These are phyloP conservation scores for Pseudogymnoascus sp. DNA, from an alignment of 2,329 filamentous ascomycete species.

Conservation along the genomic window DNA sequence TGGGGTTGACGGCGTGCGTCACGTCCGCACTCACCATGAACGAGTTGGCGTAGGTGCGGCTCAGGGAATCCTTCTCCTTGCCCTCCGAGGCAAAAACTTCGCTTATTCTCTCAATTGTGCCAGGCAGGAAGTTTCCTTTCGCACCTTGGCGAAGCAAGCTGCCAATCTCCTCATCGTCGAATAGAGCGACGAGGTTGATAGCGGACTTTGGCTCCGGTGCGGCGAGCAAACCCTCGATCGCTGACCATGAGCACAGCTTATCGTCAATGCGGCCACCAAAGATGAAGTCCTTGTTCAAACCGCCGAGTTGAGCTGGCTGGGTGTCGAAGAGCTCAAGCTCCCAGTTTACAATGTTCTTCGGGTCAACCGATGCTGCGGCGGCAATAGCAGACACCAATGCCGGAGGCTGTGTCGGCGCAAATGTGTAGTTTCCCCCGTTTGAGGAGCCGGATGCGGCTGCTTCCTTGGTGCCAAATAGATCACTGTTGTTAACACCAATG, in stretches of 20 bases:
- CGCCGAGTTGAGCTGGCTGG: slow-evolving; percentile 75
- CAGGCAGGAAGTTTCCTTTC: slow-evolving; percentile 77
- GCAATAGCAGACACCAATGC: slow-evolving; percentile 78
- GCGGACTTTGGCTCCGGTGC: slow-evolving; percentile 50
- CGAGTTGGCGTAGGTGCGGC: slow-evolving; percentile 80
- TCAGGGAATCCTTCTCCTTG: slow-evolving; percentile 36
- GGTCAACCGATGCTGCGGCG: slow-evolving; percentile 67
- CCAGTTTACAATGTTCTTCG: slow-evolving; percentile 81
- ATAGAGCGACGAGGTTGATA: slow-evolving; percentile 86
- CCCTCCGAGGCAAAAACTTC: slow-evolving; percentile 50
- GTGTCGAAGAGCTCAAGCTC: slow-evolving; percentile 91
- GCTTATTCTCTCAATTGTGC: slow-evolving; percentile 70
- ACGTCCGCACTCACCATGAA: slow-evolving; percentile 93
- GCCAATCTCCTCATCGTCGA: slow-evolving; percentile 96
- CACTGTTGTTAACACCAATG: slow-evolving; percentile 75
- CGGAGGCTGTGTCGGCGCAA: slow-evolving; percentile 75
- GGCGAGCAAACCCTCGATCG: slow-evolving; percentile 70
- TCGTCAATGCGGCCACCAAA: slow-evolving; percentile 94
- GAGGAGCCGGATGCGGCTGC: slow-evolving; percentile 25
- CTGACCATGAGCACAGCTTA: slow-evolving; percentile 93
- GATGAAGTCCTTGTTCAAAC: slow-evolving; percentile 87
- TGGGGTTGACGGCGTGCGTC: slow-evolving; percentile 88
- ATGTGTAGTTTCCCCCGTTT: slow-evolving; percentile 40
- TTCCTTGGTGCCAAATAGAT: slow-evolving; percentile 33
- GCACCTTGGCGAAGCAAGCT: slow-evolving; percentile 86